Percentiles rank a stretch among this genome's conserved stretches.
Conservation (phyloP, 305 asterid species). For the Fraxinus angustifolia region DNA sequence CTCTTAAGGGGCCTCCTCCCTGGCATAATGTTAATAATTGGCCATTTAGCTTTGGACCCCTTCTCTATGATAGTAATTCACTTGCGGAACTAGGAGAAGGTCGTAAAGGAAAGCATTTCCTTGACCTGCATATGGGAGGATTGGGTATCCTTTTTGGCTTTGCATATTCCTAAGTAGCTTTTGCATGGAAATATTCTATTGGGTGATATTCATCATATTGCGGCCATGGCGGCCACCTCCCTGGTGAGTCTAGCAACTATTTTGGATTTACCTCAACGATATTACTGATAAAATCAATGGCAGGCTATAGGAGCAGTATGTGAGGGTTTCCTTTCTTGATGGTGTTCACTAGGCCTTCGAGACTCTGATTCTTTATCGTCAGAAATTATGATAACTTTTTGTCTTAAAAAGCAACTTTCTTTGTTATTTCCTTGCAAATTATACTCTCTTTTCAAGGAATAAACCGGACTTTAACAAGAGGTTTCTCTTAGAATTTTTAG, state of each 20-base stretch:
- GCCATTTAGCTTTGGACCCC: neutral
- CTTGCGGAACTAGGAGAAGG: neutral
- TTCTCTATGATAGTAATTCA: neutral
- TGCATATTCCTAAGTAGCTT: neutral
- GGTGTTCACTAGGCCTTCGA: neutral
- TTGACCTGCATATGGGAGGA: neutral
- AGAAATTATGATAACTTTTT: no score
- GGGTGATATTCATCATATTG: neutral
- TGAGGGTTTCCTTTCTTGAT: neutral
- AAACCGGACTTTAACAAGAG: neutral
- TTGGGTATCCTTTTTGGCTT: neutral
- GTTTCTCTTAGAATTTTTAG: neutral
- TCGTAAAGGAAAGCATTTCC: neutral
- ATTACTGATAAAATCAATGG: neutral
- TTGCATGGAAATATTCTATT: neutral
- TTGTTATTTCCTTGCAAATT: neutral
- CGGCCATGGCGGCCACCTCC: neutral
- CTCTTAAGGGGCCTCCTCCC: neutral
- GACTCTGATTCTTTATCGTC: neutral
- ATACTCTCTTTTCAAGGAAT: neutral
- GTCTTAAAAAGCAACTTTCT: neutral
- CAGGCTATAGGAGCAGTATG: neutral
- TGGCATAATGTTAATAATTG: neutral
- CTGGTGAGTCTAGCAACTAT: neutral
- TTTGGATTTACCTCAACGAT: no score